Percentiles rank a stretch among this genome's conserved stretches.
These are phyloP conservation scores for Clathrus columnatus DNA, from an alignment of 768 basidiomycete genomes.

Conservation along the genomic window DNA sequence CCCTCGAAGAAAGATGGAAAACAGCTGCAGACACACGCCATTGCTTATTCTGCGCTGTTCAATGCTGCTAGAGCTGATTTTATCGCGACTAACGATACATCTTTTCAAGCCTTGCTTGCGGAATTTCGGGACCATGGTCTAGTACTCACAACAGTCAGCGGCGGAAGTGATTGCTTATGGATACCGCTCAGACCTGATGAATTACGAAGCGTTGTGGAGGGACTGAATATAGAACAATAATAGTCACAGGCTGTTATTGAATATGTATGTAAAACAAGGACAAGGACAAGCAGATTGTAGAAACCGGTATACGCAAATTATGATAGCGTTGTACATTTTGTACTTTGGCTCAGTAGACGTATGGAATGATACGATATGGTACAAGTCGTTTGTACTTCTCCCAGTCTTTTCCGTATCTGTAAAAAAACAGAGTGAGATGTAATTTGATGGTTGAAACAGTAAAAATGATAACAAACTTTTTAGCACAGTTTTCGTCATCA, in stretches of 20 bases:
- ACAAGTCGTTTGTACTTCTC: slow-evolving; percentile 80
- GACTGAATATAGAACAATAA: background rate
- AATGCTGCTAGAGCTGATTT: slow-evolving; percentile 71
- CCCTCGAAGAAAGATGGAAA: slow-evolving; percentile 18
- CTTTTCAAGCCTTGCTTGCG: slow-evolving; percentile 69
- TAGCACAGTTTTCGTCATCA: slow-evolving; percentile 85
- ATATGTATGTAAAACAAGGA: too few species aligned
- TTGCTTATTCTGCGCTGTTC: slow-evolving; percentile 62
- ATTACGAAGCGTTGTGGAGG: background rate
- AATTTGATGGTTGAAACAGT: background rate
- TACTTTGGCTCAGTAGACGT: slow-evolving; percentile 59
- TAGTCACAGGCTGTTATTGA: background rate
- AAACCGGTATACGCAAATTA: too few species aligned
- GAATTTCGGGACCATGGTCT: slow-evolving; percentile 91
- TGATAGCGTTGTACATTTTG: too few species aligned
- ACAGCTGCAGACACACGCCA: slow-evolving; percentile 42
- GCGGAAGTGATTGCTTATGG: slow-evolving; percentile 4
- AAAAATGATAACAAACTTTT: slow-evolving; percentile 51
- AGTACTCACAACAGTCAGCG: slow-evolving; percentile 35
- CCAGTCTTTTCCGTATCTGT: slow-evolving; percentile 92
- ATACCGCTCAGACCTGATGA: slow-evolving; percentile 4
- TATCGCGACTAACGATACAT: slow-evolving; percentile 81
- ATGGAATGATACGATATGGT: slow-evolving; percentile 79
- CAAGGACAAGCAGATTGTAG: too few species aligned
- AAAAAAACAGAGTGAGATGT: background rate